These are phyloP conservation scores for Taphrina flavorubra DNA, from an alignment of 1,139 yeast species.

Conservation along the genomic window DNA sequence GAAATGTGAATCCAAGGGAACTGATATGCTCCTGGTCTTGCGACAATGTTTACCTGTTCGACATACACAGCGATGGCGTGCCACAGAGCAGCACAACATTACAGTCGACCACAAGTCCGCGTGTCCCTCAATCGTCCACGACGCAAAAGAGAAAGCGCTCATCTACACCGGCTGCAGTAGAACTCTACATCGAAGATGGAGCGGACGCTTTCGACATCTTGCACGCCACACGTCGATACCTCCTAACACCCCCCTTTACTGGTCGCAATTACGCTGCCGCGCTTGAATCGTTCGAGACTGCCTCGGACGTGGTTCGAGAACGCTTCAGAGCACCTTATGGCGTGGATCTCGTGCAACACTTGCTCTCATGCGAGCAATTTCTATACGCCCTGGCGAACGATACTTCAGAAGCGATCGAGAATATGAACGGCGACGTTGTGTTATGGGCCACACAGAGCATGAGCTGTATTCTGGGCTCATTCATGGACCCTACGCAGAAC, in stretches of 20 bases:
- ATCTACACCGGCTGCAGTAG: slow-evolving; percentile 7
- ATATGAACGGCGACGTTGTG: neutral
- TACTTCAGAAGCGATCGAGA: neutral
- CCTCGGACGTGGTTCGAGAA: neutral
- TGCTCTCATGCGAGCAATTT: neutral
- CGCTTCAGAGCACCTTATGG: neutral
- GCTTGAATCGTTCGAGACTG: neutral
- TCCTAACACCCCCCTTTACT: slow-evolving; percentile 2
- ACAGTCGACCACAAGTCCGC: slow-evolving; percentile 8
- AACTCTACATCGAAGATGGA: slow-evolving; percentile 9
- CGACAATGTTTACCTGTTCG: slow-evolving; percentile 44
- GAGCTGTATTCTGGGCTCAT: neutral
- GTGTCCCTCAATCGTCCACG: neutral
- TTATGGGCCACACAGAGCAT: neutral
- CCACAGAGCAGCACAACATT: neutral
- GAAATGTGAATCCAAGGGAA: slow-evolving; percentile 43
- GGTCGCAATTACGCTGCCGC: slow-evolving; percentile 10
- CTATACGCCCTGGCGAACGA: slow-evolving; percentile 13
- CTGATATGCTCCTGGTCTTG: slow-evolving; percentile 46
- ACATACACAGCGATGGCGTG: slow-evolving; percentile 41
- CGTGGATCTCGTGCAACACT: neutral
- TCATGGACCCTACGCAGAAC: neutral
- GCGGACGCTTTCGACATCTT: slow-evolving; percentile 8
- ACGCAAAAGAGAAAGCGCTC: slow-evolving; percentile 16
- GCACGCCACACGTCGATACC: neutral